Evolutionary conservation across 805 yeast genomes (phyloP).

Genomic region (Candida nonsorbophila): DNA sequence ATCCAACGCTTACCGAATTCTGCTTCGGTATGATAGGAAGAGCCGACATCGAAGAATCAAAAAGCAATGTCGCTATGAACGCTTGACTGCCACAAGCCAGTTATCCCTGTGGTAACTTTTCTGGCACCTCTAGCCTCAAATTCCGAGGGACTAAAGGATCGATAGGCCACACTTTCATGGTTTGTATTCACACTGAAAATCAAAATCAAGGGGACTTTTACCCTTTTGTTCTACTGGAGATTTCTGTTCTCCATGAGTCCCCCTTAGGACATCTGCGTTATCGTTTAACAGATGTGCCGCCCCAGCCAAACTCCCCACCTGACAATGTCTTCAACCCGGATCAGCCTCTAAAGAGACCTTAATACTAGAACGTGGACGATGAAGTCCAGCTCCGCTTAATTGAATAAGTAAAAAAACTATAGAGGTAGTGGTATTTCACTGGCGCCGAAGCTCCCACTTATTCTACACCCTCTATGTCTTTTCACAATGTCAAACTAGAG

Average conservation of each 20-base stretch:
- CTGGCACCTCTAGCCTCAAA: constrained; percentile 43
- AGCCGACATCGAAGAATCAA: constrained; percentile 47
- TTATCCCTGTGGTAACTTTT: constrained; percentile 36
- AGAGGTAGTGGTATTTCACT: constrained; percentile 38
- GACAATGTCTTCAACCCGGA: constrained; percentile 36
- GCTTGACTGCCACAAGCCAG: constrained; percentile 46
- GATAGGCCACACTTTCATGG: constrained; percentile 46
- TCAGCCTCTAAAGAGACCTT: constrained; percentile 23
- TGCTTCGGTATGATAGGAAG: constrained; percentile 48
- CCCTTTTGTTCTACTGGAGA: constrained; percentile 45
- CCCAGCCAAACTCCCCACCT: constrained; percentile 44
- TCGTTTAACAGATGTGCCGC: constrained; percentile 44
- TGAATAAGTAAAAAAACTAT: constrained; percentile 32
- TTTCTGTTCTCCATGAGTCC: constrained; percentile 45
- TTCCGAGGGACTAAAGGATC: constrained; percentile 41
- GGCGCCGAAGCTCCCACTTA: constrained; percentile 43
- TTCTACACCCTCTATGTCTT: constrained; percentile 32
- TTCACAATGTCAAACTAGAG: constrained; percentile 41
- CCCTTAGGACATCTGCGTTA: constrained; percentile 43
- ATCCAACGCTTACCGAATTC: constrained; percentile 31
- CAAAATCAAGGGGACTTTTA: constrained; percentile 42
- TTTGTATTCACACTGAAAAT: constrained; percentile 35
- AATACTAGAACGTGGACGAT: constrained; percentile 19
- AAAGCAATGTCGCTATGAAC: constrained; percentile 43
- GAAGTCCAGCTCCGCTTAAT: constrained; percentile 32